Evolutionary conservation across 768 basidiomycete species (phyloP), one percentile per base, ranked within the genome.

Genomic region (Suillus clintonianus): DNA sequence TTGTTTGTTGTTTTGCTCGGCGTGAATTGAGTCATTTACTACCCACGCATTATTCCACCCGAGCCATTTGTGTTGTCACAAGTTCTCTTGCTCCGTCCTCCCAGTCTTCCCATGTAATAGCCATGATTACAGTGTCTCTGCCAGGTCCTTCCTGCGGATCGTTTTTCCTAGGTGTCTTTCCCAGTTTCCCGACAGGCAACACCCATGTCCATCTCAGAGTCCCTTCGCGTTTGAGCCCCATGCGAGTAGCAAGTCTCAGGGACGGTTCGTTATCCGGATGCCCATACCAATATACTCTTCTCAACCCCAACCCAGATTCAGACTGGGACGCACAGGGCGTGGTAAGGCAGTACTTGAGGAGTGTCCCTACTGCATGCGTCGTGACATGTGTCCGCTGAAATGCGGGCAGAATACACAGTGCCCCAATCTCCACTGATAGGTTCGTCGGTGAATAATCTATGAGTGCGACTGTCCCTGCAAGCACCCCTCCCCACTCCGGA

Each of bases 61-160:
- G 55, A 24, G 55, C 36, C 55, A 39, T 39, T 39, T 56, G 34
- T 39, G 32, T 17, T 2, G 8, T 24, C 24, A 39, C 15, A 56
- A 24, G 24, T 39, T 56, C 78, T 64, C 71, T 77, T 2, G 67
- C 76, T 32, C 80, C 80, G 8, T 66, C 67, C 57, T 85, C 83
- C 87, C 88, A 90, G 61, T 84, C 82, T 70, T 89, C 88, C 81
- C 84, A 88, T 53, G 85, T 87, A 5, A 86, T 61, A 5, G 81
- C 76, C 30, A 89, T 68, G n/a, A 83, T 59, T 0, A 77, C 77
- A 4, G 83, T 82, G 70, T 90, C 80, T 57, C 86, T 77, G 5
- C 83, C 83, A 1, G 68, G 63, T 47, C 71, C 71, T 5, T 64
- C 60, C 48, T 63, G 69, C 11, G 79, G 66, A 54, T 77, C 76